Conservation (phyloP, 139 green algal genomes). For the Asterochloris erici region DNA sequence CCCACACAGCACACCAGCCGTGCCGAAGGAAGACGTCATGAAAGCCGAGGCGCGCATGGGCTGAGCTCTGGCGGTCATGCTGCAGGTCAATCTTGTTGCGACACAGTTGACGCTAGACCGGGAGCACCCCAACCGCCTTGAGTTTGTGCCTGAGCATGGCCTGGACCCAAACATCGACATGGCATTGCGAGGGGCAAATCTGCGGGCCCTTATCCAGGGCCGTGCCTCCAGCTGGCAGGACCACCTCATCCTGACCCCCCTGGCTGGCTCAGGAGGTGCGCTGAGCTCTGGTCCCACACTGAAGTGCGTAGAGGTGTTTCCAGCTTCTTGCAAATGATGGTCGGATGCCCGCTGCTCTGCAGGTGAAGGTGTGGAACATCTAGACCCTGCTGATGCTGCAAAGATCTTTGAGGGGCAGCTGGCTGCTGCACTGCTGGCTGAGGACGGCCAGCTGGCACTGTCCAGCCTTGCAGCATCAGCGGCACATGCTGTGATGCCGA, state of each 20-base stretch:
- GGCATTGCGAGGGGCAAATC: conserved; percentile 62
- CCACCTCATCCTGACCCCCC: conserved; percentile 49
- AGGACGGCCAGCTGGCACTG: conserved; percentile 93
- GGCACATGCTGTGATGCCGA: conserved; percentile 86
- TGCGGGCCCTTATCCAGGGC: conserved; percentile 67
- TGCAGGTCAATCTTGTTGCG: conserved; percentile 90
- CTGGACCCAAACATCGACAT: conserved; percentile 78
- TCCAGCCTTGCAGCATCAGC: conserved; percentile 81
- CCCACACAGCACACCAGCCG: not conserved
- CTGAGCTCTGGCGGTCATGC: not conserved
- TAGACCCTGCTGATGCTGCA: conserved; percentile 65
- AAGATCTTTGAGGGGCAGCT: conserved; percentile 90
- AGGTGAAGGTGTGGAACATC: conserved; percentile 30
- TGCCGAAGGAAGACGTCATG: not conserved
- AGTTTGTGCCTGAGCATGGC: conserved; percentile 68
- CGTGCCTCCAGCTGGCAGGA: conserved; percentile 70
- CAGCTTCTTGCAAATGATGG: not conserved
- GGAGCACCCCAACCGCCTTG: conserved; percentile 80
- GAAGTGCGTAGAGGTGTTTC: no score
- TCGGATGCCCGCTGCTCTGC: not conserved
- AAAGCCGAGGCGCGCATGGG: not conserved
- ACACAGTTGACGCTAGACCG: conserved; percentile 86
- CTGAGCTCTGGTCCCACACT: no score
- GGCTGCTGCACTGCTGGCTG: conserved; percentile 66
- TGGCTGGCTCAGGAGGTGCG: conserved; percentile 1